Conservation (phyloP, 73 alveolate genomes). For the Uronychia binucleata region DNA sequence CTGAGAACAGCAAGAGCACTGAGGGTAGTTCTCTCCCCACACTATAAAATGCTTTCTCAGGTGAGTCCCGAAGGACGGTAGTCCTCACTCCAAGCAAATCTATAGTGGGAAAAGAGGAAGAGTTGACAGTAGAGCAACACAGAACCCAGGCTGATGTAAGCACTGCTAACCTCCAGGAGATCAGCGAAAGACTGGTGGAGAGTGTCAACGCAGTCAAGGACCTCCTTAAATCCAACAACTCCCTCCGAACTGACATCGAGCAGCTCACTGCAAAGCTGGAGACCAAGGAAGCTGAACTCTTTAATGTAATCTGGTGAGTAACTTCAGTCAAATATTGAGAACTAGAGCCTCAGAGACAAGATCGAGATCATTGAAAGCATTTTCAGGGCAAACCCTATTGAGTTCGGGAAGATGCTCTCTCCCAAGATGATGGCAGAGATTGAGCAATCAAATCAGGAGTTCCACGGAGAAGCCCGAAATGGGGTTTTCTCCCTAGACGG, state of each 20-base stretch:
- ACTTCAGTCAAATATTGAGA: conserved; percentile 28
- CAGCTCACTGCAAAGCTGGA: neutral
- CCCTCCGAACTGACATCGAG: conserved; percentile 55
- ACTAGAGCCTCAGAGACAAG: conserved; percentile 54
- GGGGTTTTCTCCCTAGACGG: neutral
- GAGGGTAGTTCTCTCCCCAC: neutral
- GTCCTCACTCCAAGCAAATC: neutral
- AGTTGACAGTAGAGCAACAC: neutral
- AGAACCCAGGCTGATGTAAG: neutral
- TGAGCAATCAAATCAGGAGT: neutral
- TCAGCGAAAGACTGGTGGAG: neutral
- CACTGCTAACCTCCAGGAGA: neutral
- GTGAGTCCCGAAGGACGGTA: neutral
- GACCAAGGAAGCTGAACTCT: conserved; percentile 30
- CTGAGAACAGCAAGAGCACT: neutral
- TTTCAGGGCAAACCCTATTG: conserved; percentile 6
- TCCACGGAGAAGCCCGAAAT: neutral
- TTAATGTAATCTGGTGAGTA: conserved; percentile 8
- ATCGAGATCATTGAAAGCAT: conserved; percentile 46
- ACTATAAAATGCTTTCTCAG: neutral
- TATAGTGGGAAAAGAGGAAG: neutral
- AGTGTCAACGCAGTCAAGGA: neutral
- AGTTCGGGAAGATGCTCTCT: neutral
- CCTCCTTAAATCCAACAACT: conserved; percentile 36
- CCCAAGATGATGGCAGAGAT: neutral